Evolutionary conservation across 768 basidiomycete genomes (phyloP), one percentile per base, ranked within the genome.

Genomic region (Suillus sp.): DNA sequence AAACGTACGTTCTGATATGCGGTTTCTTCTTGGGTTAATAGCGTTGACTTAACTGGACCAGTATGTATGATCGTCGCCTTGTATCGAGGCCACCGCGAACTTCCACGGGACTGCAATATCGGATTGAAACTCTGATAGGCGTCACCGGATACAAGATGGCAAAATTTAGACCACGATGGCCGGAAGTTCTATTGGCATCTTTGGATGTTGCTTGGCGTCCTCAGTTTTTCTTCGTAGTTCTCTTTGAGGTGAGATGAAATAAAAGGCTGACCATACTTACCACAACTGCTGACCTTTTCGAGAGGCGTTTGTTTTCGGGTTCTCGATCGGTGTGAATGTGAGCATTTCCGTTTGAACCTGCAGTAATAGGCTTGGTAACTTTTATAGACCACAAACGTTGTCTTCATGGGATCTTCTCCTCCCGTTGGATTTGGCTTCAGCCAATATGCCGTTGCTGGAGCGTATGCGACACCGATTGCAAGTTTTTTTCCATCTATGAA

Each of bases 301-400:
- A 10, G 48, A 81, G 77, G 79, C 76, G 6, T 67, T 78, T 11
- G 66, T 81, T 1, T 85, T 85, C 66, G 84, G 85, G 2, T 86
- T 84, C 69, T 62, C 74, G 25, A 79, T 84, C 32, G 82, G 83
- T 48, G 72, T 82, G 50, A 81, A 81, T 57, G 79, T 80, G 40
- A 65, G 78, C 16, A 25, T 7, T 16, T 27, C 8, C 3, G 30
- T 18, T 51, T 30, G 3, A 30, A 51, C 30, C 8, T 20, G 18
- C 18, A 18, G 27, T 32, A 18, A 51, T 30, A 30, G 9, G 30
- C 16, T 51, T 18, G 1, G 3, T 16, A 4, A 27, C 34, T 37
- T 38, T 22, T 7, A 10, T 62, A 85, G 79, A 81, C 83, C 20
- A 87, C 86, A 11, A 84, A 83, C 42, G 83, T 80, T 0, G 82